Evolutionary conservation across 2,329 filamentous ascomycete species (phyloP), one percentile per base, ranked within the genome.

Genomic region (Pseudovirgaria hyperparasitica): DNA sequence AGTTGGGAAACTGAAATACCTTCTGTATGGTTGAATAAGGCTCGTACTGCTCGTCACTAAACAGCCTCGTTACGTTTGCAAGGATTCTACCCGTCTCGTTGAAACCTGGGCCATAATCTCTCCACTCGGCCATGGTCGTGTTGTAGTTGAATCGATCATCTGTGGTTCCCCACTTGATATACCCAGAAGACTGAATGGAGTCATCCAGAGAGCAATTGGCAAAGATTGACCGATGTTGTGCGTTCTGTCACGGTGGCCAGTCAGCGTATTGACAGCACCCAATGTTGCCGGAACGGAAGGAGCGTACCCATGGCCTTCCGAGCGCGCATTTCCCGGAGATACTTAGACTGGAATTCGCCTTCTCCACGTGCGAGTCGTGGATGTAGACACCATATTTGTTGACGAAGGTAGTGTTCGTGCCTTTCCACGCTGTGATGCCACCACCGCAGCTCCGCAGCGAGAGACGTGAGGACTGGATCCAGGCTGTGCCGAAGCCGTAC

Each of bases 301-400:
- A 18, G 23, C 18, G 23, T 28, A 31, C 29, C 57, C 72, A 76
- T 1, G 72, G 72, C n/a, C 72, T 50, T 1, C 72, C 72, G 0
- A 76, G 58, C 1, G 70, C 55, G 41, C 72, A 76, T 36, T 57
- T 51, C 0, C 62, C 63, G 10, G 38, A 36, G 28, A 62, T 57
- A 0, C 42, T 37, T 2, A 61, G 40, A 8, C 56, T 58, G 3
- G 42, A 20, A 40, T 79, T 79, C 14, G 68, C 66, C 2, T 69
- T 67, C 1, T 57, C 47, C 4, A 76, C 57, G 3, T 52, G 50
- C 0, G 66, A 69, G 16, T 67, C 57, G 25, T 69, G 60, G 32
- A 80, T 65, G 45, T 79, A 79, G 1, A 72, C 66, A 6, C 75
- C 74, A 45, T 76, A 78, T 39, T 72, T 74, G 51, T 80, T 80